Base-by-base conservation (phyloP, 2,329 filamentous ascomycete genomes). In the Intubia oerlemansii region DNA sequence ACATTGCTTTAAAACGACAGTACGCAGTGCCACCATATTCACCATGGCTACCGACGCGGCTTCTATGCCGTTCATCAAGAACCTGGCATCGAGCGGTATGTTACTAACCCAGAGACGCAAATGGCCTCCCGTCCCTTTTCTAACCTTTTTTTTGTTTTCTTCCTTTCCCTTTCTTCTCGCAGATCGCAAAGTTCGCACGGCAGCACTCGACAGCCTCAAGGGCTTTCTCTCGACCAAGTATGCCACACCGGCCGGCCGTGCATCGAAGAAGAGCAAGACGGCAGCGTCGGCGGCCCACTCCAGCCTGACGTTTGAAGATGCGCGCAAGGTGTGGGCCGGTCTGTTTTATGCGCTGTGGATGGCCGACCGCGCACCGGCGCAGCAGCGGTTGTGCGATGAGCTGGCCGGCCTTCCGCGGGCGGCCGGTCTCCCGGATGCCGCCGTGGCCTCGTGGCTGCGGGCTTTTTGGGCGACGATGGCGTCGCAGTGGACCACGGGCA, bases 291-390 rank as follows among this genome's bases (percentile, higher is more conserved):
- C 5, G 48, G 55, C 21, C 19, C 8, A 21, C 8, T n/a, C 8
- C 19, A 21, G 19, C 19, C 67, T 93, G 35, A 54, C 66, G 12
- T 56, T 66, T 23, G 49, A 76, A 39, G 82, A 92, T 38, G 58
- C 80, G 28, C 59, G 85, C 35, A 92, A 92, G 56, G 65, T 95
- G 38, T 92, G 82, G 81, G 91, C 90, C 47, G 85, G 82, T 5
- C 66, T 95, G 13, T 93, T 88, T 58, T 93, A 82, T 60, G 75
- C 74, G 44, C 67, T 88, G 43, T 93, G 81, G 75, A 88, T 92
- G 72, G 81, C 75, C 49, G 84, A 93, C 58, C 78, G 82, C 27
- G 74, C 82, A 9, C 54, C 72, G n/a, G 73, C 78, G 3, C 85
- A 93, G 56, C 82, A 92, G 57, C 66, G 66, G 24, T 74, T 95